These are phyloP conservation scores for Amanita fuliginea DNA, from an alignment of 768 basidiomycete species.

Conservation along the genomic window DNA sequence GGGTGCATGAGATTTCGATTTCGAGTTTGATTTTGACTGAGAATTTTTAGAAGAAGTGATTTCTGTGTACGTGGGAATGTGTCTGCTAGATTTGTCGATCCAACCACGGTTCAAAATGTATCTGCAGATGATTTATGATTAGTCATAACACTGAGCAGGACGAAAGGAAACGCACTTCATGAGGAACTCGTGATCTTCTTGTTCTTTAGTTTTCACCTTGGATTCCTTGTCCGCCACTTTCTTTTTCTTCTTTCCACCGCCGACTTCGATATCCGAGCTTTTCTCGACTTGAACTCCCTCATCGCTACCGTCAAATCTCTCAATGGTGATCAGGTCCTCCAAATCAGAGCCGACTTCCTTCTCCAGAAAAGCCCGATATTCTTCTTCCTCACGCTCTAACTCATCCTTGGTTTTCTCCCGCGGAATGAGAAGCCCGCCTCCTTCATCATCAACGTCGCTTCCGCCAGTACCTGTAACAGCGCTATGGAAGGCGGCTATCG, in stretches of 20 bases:
- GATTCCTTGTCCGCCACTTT: conserved; percentile 23
- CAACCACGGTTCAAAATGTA: conserved; percentile 97
- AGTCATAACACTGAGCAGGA: background rate
- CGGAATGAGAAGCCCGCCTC: conserved; percentile 60
- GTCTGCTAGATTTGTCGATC: conserved; percentile 71
- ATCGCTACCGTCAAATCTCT: conserved; percentile 9
- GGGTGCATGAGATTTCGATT: conserved; percentile 15
- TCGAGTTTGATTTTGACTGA: conserved; percentile 12
- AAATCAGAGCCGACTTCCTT: conserved; percentile 75
- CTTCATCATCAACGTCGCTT: conserved; percentile 32
- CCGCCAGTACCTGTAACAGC: conserved; percentile 23
- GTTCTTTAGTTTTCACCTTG: conserved; percentile 33
- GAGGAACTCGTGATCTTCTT: conserved; percentile 78
- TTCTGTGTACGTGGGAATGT: conserved; percentile 80
- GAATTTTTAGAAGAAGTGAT: conserved; percentile 39
- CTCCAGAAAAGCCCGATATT: conserved; percentile 74
- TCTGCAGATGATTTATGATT: conserved; percentile 26
- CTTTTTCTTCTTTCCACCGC: conserved; percentile 23
- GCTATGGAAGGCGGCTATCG: conserved; percentile 71
- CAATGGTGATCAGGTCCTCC: conserved; percentile 48
- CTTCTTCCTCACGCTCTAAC: conserved; percentile 66
- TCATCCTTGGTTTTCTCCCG: conserved; percentile 76
- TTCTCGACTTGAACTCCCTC: conserved; percentile 3
- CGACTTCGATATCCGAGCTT: conserved; percentile 13
- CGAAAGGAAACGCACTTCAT: conserved; percentile 47